A percentile compares a stretch with the other conserved stretches of the same genome.
Conservation (phyloP, 148 eudicot genomes). For the Heliosperma pusillum region DNA sequence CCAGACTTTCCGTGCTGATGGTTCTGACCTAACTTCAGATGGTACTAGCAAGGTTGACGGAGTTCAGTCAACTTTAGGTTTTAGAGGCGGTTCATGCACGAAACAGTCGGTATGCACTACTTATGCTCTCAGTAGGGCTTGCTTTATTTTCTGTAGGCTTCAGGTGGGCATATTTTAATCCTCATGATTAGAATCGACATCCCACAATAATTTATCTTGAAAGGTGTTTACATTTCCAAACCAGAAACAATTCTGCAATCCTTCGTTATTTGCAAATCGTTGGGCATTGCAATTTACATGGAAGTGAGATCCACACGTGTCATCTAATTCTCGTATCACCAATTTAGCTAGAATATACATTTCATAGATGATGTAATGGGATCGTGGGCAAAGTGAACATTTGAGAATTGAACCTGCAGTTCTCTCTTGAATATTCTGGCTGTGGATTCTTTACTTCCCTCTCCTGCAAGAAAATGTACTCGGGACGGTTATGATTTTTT, state of each 20-base stretch:
- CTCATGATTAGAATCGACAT: neutral
- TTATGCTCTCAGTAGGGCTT: slow-evolving; percentile 10
- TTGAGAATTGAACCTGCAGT: neutral
- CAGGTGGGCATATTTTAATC: neutral
- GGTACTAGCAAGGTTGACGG: slow-evolving; percentile 46
- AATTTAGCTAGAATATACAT: neutral
- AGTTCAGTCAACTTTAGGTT: slow-evolving; percentile 45
- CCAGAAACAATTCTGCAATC: neutral
- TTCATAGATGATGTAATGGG: neutral
- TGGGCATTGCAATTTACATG: neutral
- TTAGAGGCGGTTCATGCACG: slow-evolving; percentile 49
- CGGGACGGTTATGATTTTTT: neutral
- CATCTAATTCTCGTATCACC: neutral
- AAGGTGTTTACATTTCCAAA: neutral
- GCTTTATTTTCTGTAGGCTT: slow-evolving; percentile 6
- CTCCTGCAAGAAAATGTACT: neutral
- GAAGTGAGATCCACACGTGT: neutral
- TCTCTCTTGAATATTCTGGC: neutral
- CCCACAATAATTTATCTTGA: neutral
- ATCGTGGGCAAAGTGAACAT: neutral
- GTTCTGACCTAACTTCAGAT: slow-evolving; percentile 39
- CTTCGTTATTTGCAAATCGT: neutral
- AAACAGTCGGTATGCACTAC: slow-evolving; percentile 53
- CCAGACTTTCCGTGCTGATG: slow-evolving; percentile 37
- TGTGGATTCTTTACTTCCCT: neutral